Base-by-base conservation (phyloP, 2,329 filamentous ascomycete species). In the Arachnomyces sp. region DNA sequence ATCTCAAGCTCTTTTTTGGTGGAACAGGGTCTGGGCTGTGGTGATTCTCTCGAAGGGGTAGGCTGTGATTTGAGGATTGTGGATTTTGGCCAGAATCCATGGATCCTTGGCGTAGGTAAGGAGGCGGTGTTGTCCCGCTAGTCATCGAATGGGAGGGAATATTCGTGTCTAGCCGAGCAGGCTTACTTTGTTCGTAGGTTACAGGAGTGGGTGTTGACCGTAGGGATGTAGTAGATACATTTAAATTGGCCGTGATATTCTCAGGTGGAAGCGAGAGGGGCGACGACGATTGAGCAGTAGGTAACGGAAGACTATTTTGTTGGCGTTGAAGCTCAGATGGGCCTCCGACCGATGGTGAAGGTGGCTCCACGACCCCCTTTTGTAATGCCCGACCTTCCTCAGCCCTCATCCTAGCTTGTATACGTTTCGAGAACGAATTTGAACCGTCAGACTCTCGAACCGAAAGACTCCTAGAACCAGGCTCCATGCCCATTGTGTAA, bases 341-440 rank as follows among this genome's bases (percentile, higher is more conserved):
- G 12, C n/a, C 31, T 14, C 31, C 15, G 5, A 16, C 31, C 31
- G 43, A 43, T 15, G 56, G 57, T 4, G 58, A 57, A 17, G 46
- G 36, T n/a, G 50, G 54, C 29, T 63, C 58, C 18, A 49, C 50
- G 36, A 54, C 51, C 29, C 59, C 65, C 35, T 68, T 60, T 35
- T 74, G 70, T 38, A 75, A 54, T 7, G 69, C 70, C 40, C 58
- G 59, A 4, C 67, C 72, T 56, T 75, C 72, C 43, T 75, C 72
- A 7, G 63, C 62, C 41, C 70, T 61, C 72, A 75, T 74, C 49
- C 63, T 67, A 18, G 69, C 69, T 40, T 69, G 71, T 7, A 72
- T 53, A 5, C 60, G 58, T 39, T 66, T 62, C 2, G 70, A 65
- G 44, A 71, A 68, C 0, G 69, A 70, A 40, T 63, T 60, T 1